Evolutionary conservation across 768 basidiomycete genomes (phyloP).

Genomic region (Sarcodon aspratus): DNA sequence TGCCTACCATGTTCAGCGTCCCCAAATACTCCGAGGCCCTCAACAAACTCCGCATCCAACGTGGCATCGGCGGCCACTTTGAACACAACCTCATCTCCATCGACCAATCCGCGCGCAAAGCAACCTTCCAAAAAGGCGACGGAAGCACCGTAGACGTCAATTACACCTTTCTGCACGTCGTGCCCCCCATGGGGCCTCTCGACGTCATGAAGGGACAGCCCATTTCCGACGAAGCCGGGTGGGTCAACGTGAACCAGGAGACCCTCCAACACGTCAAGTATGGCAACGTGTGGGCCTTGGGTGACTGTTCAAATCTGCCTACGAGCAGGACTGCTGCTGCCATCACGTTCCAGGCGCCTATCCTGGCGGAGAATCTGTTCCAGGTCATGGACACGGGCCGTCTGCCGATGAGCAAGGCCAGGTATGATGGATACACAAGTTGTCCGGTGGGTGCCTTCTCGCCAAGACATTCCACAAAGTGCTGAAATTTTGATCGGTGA

Average conservation of each 20-base stretch:
- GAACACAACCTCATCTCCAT: slow-evolving; percentile 73
- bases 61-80: slow-evolving; percentile 76
- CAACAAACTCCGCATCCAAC: slow-evolving; percentile 61
- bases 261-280: slow-evolving; percentile 74
- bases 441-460: slow-evolving; percentile 52
- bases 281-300: slow-evolving; percentile 78
- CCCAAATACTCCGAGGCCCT: slow-evolving; percentile 92
- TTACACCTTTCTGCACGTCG: slow-evolving; percentile 77
- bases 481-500: background rate
- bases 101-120: slow-evolving; percentile 57
- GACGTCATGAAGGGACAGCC: slow-evolving; percentile 70
- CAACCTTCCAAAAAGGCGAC: slow-evolving; percentile 77
- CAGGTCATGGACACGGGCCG: slow-evolving; percentile 59
- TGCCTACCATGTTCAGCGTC: slow-evolving; percentile 94
- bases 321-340: slow-evolving; percentile 97
- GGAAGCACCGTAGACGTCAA: slow-evolving; percentile 58
- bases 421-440: slow-evolving; percentile 84
- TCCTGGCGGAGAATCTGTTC: slow-evolving; percentile 83
- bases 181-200: slow-evolving; percentile 88
- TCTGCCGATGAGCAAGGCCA: slow-evolving; percentile 43
- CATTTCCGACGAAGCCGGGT: slow-evolving; percentile 73
- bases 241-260: slow-evolving; percentile 76
- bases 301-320: slow-evolving; percentile 87
- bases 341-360: slow-evolving; percentile 83
- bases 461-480: background rate